phyloP scores from a whole-genome alignment of 331 rosid species.

The Spiraea crenata region DNA sequence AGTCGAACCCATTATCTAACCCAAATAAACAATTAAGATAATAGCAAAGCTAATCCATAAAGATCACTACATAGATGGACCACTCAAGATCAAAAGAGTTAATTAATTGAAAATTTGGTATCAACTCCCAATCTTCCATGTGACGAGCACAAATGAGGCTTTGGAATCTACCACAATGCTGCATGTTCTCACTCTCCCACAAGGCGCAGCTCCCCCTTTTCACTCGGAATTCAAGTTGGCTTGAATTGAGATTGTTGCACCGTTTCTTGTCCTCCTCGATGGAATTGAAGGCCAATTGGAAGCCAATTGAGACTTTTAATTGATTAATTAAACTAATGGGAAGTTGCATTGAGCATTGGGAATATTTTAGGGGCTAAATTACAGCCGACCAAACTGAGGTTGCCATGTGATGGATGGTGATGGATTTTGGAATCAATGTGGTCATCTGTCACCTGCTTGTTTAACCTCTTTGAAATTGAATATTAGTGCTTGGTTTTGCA shows the following conservation, averaged over 20 bases:
- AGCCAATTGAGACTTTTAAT: constrained; percentile 33
- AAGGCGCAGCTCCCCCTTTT: constrained; percentile 45
- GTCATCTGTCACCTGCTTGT: constrained; percentile 46
- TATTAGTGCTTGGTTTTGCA: constrained; percentile 11
- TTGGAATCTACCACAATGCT: constrained; percentile 66
- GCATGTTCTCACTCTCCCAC: constrained; percentile 69
- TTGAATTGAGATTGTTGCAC: constrained; percentile 64
- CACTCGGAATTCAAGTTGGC: constrained; percentile 28
- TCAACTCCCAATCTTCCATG: constrained; percentile 43
- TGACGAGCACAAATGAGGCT: constrained; percentile 72
- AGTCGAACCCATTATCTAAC: constrained; percentile 44
- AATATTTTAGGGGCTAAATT: constrained; percentile 42
- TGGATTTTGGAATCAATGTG: constrained; percentile 66
- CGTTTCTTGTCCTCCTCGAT: constrained; percentile 62
- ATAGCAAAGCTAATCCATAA: constrained; percentile 50
- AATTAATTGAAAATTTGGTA: neutral
- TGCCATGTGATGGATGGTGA: constrained; percentile 79
- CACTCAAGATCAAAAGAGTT: constrained; percentile 38
- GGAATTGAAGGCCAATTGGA: constrained; percentile 45
- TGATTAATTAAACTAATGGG: constrained; percentile 13
- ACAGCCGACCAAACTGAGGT: constrained; percentile 71
- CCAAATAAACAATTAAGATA: constrained; percentile 32
- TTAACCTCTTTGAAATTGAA: constrained; percentile 22
- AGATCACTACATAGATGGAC: constrained; percentile 49
- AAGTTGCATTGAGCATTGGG: constrained; percentile 41